Conservation (phyloP, 768 basidiomycete species). For the Termitomyces sp. region DNA sequence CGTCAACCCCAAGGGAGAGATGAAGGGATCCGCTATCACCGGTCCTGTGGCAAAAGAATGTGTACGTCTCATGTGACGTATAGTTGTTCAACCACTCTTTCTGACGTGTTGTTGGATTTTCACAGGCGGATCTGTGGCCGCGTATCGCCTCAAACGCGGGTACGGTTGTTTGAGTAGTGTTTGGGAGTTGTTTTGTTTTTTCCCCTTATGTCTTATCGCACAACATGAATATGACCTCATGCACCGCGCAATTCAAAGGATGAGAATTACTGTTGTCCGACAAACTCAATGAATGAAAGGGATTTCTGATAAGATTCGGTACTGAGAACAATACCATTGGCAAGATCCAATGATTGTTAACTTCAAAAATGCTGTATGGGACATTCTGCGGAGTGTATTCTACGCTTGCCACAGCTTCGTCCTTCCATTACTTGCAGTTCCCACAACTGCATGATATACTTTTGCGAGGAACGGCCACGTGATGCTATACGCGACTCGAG, state of each 20-base stretch:
- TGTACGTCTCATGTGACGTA: constrained; percentile 41
- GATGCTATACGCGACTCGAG: constrained; percentile 4
- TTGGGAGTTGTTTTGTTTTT: constrained; percentile 9
- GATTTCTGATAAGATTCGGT: neutral
- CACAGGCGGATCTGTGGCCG: constrained; percentile 93
- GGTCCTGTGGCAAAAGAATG: constrained; percentile 99
- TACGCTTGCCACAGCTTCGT: no score
- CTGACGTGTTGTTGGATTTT: constrained; percentile 1
- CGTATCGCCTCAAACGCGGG: constrained; percentile 99
- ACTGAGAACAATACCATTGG: neutral
- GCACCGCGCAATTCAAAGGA: neutral
- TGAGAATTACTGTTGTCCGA: neutral
- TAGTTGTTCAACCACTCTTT: neutral
- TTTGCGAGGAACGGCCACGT: constrained; percentile 8
- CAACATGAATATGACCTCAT: constrained; percentile 12
- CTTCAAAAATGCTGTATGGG: no score
- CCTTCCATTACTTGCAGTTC: no score
- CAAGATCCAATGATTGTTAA: no score
- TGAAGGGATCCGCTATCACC: constrained; percentile 98
- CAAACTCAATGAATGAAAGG: neutral
- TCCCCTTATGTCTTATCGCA: constrained; percentile 14
- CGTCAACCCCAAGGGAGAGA: constrained; percentile 98
- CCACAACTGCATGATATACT: no score
- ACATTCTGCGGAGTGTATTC: no score
- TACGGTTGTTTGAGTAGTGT: constrained; percentile 77